Base-by-base conservation (phyloP, 2,329 filamentous ascomycete species). In the Didymella keratinophila region DNA sequence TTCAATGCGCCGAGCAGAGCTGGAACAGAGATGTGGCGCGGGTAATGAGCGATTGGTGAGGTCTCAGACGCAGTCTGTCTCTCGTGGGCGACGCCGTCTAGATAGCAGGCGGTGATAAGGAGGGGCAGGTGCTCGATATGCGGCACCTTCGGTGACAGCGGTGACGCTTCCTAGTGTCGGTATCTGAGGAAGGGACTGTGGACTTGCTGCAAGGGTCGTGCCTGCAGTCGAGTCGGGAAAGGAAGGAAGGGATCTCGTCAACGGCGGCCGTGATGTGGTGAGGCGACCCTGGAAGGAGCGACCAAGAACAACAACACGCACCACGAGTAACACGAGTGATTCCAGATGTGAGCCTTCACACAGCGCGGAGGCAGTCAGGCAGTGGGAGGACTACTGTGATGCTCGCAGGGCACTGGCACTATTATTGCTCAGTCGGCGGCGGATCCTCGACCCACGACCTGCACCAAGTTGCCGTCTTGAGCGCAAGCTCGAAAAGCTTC, bases 171-270 rank as follows among this genome's bases (percentile, higher is more conserved):
- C 59, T 63, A 64, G 59, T 55, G 56, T 45, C 48, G 51, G 57
- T 48, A 45, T 50, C 55, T 55, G 61, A 58, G 60, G 66, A 60
- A 65, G 52, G 63, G 64, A 50, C 50, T 41, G 56, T 50, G 56
- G 50, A 28, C 37, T 51, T 61, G 42, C 62, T 66, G 70, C 72
- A 73, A 75, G 74, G 72, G 67, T 71, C 59, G 66, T 64, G 66
- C 69, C 62, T 71, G 68, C 50, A 48, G 27, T 53, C 30, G 32
- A 44, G 39, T 58, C 50, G 56, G 20, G 37, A 27, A 53, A 69
- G 65, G 70, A 67, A 65, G 66, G 57, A 44, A 25, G 65, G 55
- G 57, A 63, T 59, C 56, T 63, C 57, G 61, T 63, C 70, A 74
- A 73, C 70, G 71, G 71, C 39, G 21, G 62, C 50, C 27, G 58